These are phyloP conservation scores for Forsythia viridissima DNA, from an alignment of 257 asterid species.

Conservation along the genomic window DNA sequence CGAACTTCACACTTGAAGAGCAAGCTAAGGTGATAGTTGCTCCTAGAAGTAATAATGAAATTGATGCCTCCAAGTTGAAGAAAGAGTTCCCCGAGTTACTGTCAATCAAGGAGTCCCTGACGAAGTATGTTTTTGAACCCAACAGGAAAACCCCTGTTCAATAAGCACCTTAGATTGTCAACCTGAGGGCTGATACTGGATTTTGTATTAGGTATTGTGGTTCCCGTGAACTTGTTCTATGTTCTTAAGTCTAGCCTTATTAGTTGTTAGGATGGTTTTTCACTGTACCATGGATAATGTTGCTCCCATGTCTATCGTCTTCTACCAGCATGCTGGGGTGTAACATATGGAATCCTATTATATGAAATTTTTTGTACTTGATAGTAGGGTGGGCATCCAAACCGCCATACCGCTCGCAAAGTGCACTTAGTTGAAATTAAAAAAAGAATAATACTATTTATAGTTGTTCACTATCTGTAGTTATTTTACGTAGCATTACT, in stretches of 20 bases:
- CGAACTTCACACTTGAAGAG: slow-evolving; percentile 29
- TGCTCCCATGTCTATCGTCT: background rate
- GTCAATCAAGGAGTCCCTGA: slow-evolving; percentile 27
- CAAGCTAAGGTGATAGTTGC: slow-evolving; percentile 31
- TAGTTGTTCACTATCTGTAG: too few relatives aligned
- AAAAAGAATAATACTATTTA: too few relatives aligned
- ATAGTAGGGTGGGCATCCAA: too few relatives aligned
- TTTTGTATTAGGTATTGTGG: too few relatives aligned
- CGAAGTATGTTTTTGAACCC: slow-evolving; percentile 28
- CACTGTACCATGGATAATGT: background rate
- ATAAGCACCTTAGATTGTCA: background rate
- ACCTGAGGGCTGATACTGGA: background rate
- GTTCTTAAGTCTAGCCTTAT: background rate
- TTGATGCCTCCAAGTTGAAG: slow-evolving; percentile 33
- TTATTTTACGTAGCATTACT: too few relatives aligned
- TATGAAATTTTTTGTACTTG: too few relatives aligned
- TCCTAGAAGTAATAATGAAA: slow-evolving; percentile 30
- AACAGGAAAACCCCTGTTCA: slow-evolving; percentile 23
- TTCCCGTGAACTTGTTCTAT: background rate
- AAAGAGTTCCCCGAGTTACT: slow-evolving; percentile 24
- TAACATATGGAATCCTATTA: background rate
- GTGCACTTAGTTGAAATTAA: too few relatives aligned
- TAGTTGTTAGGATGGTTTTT: too few relatives aligned
- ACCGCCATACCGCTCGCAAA: too few relatives aligned
- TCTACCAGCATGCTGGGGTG: background rate